Percentiles rank a stretch among this genome's conserved stretches.
These are phyloP conservation scores for Gleditsia sinensis DNA, from an alignment of 306 rosid species.

Conservation along the genomic window DNA sequence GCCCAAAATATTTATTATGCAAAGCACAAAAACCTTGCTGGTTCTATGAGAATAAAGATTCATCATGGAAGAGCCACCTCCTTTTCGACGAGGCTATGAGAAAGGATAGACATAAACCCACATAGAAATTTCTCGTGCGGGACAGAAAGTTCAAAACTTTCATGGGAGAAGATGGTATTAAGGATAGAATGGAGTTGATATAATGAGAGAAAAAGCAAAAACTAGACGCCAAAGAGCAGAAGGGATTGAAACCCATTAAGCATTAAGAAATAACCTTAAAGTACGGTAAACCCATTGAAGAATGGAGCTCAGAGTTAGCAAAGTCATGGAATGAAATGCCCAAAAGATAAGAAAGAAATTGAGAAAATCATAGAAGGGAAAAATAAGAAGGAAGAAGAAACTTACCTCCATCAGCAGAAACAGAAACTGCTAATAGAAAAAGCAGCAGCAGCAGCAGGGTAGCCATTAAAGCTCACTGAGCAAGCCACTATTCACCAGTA, in stretches of 20 bases:
- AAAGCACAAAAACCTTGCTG: background rate
- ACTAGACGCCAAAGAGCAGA: background rate
- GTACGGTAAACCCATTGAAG: background rate
- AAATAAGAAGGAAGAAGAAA: constrained; percentile 20
- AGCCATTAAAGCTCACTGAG: constrained; percentile 47
- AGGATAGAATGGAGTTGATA: background rate
- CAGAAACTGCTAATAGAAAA: constrained; percentile 47
- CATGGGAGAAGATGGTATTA: background rate
- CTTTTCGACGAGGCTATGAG: background rate
- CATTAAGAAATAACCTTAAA: background rate
- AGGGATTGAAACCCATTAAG: constrained; percentile 9
- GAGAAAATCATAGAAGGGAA: background rate
- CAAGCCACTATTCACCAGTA: constrained; percentile 23
- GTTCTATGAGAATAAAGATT: background rate
- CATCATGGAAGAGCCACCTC: background rate
- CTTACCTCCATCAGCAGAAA: constrained; percentile 62
- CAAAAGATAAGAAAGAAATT: background rate
- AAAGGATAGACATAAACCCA: background rate
- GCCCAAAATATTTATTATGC: too few relatives aligned
- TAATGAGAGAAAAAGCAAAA: background rate
- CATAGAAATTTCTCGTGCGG: background rate
- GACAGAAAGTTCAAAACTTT: background rate
- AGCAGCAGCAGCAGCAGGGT: constrained; percentile 41
- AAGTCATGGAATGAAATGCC: background rate
- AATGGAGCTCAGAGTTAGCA: background rate